These are phyloP conservation scores for Quercus variabilis DNA, from an alignment of 306 rosid genomes.

Conservation along the genomic window DNA sequence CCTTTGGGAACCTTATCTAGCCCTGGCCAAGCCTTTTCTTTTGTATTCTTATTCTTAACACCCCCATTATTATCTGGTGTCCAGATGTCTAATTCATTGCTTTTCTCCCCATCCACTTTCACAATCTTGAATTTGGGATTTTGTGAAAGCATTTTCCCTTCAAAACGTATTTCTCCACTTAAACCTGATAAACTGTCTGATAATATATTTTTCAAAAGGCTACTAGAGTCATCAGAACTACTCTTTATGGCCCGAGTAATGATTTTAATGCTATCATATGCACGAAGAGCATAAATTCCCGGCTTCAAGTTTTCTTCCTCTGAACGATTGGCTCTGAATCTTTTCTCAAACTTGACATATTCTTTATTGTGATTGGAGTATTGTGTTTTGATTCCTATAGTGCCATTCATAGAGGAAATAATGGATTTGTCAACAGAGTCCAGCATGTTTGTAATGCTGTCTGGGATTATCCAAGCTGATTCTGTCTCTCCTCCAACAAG, in stretches of 20 bases:
- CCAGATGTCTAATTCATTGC: background rate
- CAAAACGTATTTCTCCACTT: conserved; percentile 29
- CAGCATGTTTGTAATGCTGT: conserved; percentile 47
- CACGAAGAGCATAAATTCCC: conserved; percentile 32
- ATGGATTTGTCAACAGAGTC: conserved; percentile 34
- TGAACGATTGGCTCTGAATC: background rate
- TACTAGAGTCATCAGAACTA: background rate
- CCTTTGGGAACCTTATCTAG: conserved; percentile 40
- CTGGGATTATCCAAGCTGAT: conserved; percentile 66
- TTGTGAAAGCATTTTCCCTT: conserved; percentile 9
- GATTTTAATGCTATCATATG: conserved; percentile 24
- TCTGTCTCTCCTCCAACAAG: conserved; percentile 29
- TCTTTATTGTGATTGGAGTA: background rate
- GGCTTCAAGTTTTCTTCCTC: conserved; percentile 7
- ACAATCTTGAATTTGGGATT: conserved; percentile 3
- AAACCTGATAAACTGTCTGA: conserved; percentile 18
- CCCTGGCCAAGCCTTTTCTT: conserved; percentile 52
- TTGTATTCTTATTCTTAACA: no score
- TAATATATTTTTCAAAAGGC: background rate
- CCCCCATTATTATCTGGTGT: background rate
- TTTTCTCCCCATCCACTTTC: conserved; percentile 17
- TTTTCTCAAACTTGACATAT: background rate
- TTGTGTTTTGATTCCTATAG: conserved; percentile 30
- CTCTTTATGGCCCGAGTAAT: conserved; percentile 17
- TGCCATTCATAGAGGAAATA: conserved; percentile 23